phyloP scores from a whole-genome alignment of 176 grass and related monocot genomes.

The Juncus inflexus region DNA sequence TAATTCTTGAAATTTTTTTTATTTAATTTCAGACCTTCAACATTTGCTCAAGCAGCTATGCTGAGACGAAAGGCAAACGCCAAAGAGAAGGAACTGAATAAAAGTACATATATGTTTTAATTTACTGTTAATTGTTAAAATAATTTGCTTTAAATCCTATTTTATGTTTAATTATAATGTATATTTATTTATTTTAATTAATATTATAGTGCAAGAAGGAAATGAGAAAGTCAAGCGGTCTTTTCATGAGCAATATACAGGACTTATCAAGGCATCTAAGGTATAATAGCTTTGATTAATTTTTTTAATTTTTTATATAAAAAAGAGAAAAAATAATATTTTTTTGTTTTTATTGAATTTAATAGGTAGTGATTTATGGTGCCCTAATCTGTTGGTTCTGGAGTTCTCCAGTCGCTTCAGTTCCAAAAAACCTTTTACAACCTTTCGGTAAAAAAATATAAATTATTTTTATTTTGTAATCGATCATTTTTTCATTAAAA shows the following conservation, averaged over 20 bases:
- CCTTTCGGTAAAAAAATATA: conserved; percentile 56
- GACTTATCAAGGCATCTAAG: conserved; percentile 50
- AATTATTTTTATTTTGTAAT: no score
- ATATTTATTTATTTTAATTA: conserved; percentile 16
- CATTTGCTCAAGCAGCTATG: conserved; percentile 92
- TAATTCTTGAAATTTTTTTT: conserved; percentile 9
- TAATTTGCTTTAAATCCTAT: no score
- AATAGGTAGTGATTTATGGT: conserved; percentile 61
- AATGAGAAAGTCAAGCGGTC: conserved; percentile 52
- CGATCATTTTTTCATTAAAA: no score
- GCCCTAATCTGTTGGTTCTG: conserved; percentile 55
- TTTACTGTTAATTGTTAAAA: not conserved
- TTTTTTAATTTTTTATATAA: not conserved
- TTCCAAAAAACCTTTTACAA: conserved; percentile 80
- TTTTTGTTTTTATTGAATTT: conserved; percentile 8
- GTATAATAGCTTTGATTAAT: conserved; percentile 36
- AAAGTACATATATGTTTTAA: conserved; percentile 36
- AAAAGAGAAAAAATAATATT: conserved; percentile 5
- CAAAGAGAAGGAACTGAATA: conserved; percentile 82
- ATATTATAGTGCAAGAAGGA: conserved; percentile 58
- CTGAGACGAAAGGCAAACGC: conserved; percentile 60
- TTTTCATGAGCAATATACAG: conserved; percentile 49
- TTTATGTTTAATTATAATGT: no score
- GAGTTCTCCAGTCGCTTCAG: conserved; percentile 59
- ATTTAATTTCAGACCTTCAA: conserved; percentile 59